Percentiles rank a stretch among this genome's conserved stretches.
Evolutionary conservation across 371 early-diverging fungal genomes (phyloP).

Genomic region (Saksenaea vasiformis): DNA sequence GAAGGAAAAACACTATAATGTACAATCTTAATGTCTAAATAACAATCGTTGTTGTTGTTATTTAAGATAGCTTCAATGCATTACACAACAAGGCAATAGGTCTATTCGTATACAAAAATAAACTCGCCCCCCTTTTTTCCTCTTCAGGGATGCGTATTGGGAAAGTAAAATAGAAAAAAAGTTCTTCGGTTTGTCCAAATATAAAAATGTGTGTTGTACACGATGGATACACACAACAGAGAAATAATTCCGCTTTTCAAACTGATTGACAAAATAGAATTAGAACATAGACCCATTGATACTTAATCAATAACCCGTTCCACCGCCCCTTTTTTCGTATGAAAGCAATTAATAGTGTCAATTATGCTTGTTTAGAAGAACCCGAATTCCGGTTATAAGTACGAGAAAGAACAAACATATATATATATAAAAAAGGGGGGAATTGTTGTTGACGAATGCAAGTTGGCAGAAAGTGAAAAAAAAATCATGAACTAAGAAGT

Average conservation of each 20-base stretch:
- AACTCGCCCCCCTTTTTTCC: neutral
- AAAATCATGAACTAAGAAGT: neutral
- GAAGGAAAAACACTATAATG: too few relatives aligned
- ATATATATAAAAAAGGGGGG: neutral
- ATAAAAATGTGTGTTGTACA: constrained; percentile 1
- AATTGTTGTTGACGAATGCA: neutral
- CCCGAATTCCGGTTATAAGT: neutral
- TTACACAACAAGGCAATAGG: neutral
- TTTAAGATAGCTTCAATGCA: neutral
- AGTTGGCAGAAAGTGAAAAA: too few relatives aligned
- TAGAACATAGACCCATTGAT: neutral
- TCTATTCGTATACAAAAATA: neutral
- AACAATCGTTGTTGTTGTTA: too few relatives aligned
- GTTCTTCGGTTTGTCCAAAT: neutral
- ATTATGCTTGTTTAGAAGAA: neutral
- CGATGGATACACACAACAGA: neutral
- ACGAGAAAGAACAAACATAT: neutral
- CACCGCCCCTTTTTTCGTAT: too few relatives aligned
- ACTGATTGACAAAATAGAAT: neutral
- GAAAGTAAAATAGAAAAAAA: neutral
- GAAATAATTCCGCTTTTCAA: neutral
- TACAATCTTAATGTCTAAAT: too few relatives aligned
- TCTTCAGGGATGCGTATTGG: neutral
- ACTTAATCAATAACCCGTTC: too few relatives aligned
- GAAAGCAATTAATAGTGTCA: too few relatives aligned